Percentiles rank a stretch among this genome's conserved stretches.
phyloP scores from a whole-genome alignment of 2,329 filamentous ascomycete species.

The Beauveria caledonica region DNA sequence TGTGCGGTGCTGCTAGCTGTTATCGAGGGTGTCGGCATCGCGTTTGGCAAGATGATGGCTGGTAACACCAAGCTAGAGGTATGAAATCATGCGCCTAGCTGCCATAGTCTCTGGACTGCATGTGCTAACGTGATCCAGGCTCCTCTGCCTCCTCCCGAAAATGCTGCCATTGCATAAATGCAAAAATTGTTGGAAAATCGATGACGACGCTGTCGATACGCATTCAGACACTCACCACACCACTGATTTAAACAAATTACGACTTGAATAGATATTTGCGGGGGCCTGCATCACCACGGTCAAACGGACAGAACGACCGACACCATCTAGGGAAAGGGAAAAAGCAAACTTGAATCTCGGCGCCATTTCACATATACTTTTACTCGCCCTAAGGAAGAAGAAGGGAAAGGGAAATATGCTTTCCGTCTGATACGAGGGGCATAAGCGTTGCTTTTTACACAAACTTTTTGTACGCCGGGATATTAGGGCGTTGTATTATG shows the following conservation, averaged over 20 bases:
- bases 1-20: conserved; percentile 91
- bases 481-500: conserved; percentile 11
- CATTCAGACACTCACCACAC: conserved; percentile 9
- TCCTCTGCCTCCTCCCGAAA: conserved; percentile 24
- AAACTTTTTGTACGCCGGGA: conserved; percentile 7
- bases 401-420: neutral
- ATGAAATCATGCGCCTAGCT: neutral
- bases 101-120: neutral
- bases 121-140: conserved; percentile 13
- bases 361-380: conserved; percentile 7
- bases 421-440: neutral
- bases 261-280: conserved; percentile 7
- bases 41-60: conserved; percentile 89
- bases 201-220: neutral
- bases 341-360: neutral
- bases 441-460: conserved; percentile 11
- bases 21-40: conserved; percentile 95
- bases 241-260: conserved; percentile 7
- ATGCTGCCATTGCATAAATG: conserved; percentile 23
- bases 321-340: neutral
- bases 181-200: neutral
- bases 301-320: neutral
- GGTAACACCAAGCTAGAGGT: conserved; percentile 79
- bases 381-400: neutral
- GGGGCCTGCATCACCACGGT: neutral